Percentiles rank a stretch among this genome's conserved stretches.
Evolutionary conservation across 495 filamentous ascomycete species (phyloP).

Genomic region (Hypoxylon rickii): DNA sequence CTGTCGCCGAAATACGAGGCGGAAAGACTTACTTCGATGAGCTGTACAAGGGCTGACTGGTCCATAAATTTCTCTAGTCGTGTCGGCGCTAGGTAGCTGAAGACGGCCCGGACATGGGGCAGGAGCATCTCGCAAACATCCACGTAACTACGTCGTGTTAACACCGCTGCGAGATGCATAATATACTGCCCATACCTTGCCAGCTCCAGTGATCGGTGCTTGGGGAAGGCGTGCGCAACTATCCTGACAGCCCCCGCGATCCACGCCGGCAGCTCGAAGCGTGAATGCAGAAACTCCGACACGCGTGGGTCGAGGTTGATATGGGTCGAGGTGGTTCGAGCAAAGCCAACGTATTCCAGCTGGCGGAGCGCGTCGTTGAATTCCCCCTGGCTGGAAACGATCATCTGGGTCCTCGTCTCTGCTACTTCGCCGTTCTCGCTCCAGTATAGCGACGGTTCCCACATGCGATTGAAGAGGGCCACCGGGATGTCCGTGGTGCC

Average conservation of each 20-base stretch:
- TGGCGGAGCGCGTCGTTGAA: background rate
- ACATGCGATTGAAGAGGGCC: constrained; percentile 9
- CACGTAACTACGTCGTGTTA: background rate
- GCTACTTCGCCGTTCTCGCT: constrained; percentile 12
- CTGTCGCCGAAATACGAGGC: constrained; percentile 9
- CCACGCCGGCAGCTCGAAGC: constrained; percentile 2
- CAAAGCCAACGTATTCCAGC: constrained; percentile 7
- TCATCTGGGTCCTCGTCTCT: background rate
- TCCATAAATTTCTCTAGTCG: background rate
- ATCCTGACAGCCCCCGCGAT: constrained; percentile 6
- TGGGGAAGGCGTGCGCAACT: constrained; percentile 13
- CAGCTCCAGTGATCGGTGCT: background rate
- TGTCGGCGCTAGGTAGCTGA: background rate
- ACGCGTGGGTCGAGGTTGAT: constrained; percentile 1
- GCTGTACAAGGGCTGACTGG: constrained; percentile 5
- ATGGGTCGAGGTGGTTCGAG: background rate
- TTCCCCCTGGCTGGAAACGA: background rate
- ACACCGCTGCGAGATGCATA: too few species aligned
- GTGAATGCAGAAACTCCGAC: background rate
- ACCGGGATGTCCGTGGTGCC: constrained; percentile 3
- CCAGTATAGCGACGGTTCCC: constrained; percentile 11
- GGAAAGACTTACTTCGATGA: constrained; percentile 10
- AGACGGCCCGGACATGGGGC: background rate
- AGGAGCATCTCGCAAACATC: background rate
- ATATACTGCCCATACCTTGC: too few species aligned